These are phyloP conservation scores for Tetrapisispora pingtungensis DNA, from an alignment of 805 yeast species.

Conservation along the genomic window DNA sequence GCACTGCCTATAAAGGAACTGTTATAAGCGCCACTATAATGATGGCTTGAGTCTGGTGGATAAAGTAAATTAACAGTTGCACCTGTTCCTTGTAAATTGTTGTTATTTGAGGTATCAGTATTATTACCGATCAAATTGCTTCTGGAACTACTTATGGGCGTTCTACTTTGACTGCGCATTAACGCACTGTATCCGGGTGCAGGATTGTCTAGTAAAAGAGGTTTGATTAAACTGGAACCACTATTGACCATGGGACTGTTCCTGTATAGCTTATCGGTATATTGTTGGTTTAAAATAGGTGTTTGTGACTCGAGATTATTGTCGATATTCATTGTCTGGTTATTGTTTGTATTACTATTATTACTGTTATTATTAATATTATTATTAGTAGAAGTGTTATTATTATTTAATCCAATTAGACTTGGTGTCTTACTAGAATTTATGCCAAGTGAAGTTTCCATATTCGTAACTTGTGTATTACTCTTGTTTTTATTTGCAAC, in stretches of 20 bases:
- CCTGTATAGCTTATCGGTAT: not conserved
- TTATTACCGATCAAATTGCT: not conserved
- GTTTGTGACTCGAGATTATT: not conserved
- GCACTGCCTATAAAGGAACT: not conserved
- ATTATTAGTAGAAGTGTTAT: too few relatives aligned
- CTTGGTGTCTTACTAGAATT: not conserved
- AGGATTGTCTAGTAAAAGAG: not conserved
- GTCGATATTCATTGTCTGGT: not conserved
- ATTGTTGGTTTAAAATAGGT: not conserved
- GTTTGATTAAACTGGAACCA: not conserved
- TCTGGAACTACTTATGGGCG: not conserved
- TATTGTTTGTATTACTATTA: not conserved
- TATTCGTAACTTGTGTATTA: not conserved
- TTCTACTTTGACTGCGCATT: not conserved
- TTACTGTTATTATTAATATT: not conserved
- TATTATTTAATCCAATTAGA: not conserved
- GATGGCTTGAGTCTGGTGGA: not conserved
- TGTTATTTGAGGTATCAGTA: not conserved
- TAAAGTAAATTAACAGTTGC: not conserved
- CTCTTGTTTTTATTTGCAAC: not conserved
- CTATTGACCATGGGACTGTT: not conserved
- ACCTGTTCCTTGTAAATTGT: not conserved
- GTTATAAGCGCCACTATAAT: not conserved
- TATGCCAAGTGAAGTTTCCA: not conserved
- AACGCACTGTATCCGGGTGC: not conserved